Evolutionary conservation across 768 basidiomycete genomes (phyloP).

Genomic region (Saitozyma sp.): DNA sequence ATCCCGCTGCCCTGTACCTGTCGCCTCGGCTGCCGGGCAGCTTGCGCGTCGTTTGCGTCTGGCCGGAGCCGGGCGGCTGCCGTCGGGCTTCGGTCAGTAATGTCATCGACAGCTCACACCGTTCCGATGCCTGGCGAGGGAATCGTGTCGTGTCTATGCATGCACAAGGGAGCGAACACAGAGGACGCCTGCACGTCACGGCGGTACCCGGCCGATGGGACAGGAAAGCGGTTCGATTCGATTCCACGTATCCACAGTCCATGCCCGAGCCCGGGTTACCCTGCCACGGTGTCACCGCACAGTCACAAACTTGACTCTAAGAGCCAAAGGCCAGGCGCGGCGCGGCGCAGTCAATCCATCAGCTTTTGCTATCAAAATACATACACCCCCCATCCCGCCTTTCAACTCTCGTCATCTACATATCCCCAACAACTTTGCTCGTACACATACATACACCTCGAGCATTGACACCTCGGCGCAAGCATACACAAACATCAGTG

Average conservation of each 20-base stretch:
- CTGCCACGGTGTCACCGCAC: background rate
- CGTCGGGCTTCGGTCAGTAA: background rate
- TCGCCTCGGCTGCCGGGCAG: too few species aligned
- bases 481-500: background rate
- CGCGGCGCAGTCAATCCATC: background rate
- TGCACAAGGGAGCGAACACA: background rate
- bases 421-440: background rate
- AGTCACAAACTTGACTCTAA: background rate
- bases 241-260: background rate
- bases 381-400: too few species aligned
- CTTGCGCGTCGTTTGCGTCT: too few species aligned
- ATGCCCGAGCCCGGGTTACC: background rate
- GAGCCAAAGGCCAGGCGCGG: background rate
- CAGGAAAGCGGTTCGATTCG: background rate
- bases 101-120: background rate
- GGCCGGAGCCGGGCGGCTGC: background rate
- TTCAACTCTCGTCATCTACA: too few species aligned
- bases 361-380: background rate
- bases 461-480: background rate
- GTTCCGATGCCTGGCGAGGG: background rate
- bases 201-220: background rate
- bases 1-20: too few species aligned
- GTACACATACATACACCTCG: background rate
- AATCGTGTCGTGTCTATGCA: background rate
- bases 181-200: background rate